Conservation (phyloP, 2,329 filamentous ascomycete genomes). For the Furcasterigmium sp. region DNA sequence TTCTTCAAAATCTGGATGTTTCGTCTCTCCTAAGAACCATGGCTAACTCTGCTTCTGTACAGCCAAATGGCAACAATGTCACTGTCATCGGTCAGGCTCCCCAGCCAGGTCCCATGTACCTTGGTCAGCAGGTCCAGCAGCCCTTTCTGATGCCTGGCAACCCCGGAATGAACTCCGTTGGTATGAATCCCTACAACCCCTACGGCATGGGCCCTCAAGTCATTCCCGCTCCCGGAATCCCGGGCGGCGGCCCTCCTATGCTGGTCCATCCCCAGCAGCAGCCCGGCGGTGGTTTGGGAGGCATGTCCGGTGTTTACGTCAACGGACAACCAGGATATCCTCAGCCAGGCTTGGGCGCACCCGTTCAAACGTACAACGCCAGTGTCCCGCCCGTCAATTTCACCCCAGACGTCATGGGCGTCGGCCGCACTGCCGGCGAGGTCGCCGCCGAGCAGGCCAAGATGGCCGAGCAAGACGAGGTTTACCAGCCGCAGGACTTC, state of each 20-base stretch:
- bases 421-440: slow-evolving; percentile 46
- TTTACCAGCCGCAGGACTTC: slow-evolving; percentile 56
- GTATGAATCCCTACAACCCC: neutral
- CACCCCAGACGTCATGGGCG: slow-evolving; percentile 44
- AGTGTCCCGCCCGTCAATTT: slow-evolving; percentile 30
- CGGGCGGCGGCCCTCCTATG: slow-evolving; percentile 5
- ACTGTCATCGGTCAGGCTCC: slow-evolving; percentile 19
- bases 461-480: slow-evolving; percentile 42
- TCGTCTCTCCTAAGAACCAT: neutral
- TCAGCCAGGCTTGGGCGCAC: too few species aligned
- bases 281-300: neutral
- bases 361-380: slow-evolving; percentile 25
- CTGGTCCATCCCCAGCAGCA: neutral
- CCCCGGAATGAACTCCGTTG: too few species aligned
- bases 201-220: neutral
- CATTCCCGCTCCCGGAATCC: neutral
- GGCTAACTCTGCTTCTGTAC: slow-evolving; percentile 12
- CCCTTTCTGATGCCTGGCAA: slow-evolving; percentile 4
- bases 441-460: slow-evolving; percentile 40
- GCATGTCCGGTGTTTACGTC: neutral
- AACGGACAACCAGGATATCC: too few species aligned
- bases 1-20: neutral
- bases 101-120: slow-evolving; percentile 21
- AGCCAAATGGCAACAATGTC: slow-evolving; percentile 22
- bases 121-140: slow-evolving; percentile 26